Conservation (phyloP, 1,139 yeast species). For the Blastobotrys illinoisensis region DNA sequence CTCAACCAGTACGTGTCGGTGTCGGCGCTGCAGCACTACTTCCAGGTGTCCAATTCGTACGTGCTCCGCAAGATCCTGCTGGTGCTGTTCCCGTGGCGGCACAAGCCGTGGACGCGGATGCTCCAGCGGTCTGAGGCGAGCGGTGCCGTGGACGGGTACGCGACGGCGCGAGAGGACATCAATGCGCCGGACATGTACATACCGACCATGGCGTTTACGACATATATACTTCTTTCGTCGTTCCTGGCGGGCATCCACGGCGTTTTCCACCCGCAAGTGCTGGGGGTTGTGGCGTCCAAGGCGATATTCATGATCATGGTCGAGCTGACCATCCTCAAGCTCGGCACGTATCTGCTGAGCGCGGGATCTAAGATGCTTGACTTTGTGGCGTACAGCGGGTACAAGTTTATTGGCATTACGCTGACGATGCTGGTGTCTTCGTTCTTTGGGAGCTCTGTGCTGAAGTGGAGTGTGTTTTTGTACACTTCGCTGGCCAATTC, state of each 20-base stretch:
- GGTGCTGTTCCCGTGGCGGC: conserved; percentile 81
- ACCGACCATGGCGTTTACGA: conserved; percentile 69
- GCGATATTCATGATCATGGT: conserved; percentile 76
- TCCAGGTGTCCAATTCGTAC: conserved; percentile 85
- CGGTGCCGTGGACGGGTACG: conserved; percentile 45
- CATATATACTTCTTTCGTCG: conserved; percentile 83
- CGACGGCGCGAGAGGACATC: conserved; percentile 73
- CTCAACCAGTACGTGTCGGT: conserved; percentile 32
- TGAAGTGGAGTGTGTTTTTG: conserved; percentile 38
- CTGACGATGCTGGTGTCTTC: conserved; percentile 36
- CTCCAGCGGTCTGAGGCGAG: conserved; percentile 33
- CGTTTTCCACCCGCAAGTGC: conserved; percentile 85
- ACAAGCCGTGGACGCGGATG: conserved; percentile 52
- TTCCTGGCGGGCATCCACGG: conserved; percentile 83
- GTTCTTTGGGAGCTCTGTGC: conserved; percentile 40
- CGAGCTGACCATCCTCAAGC: conserved; percentile 58
- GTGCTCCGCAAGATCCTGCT: conserved; percentile 69
- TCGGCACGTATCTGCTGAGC: conserved; percentile 57
- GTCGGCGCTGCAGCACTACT: conserved; percentile 67
- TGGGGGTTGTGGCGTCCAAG: conserved; percentile 87
- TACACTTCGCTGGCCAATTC: conserved; percentile 39
- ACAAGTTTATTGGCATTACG: conserved; percentile 74
- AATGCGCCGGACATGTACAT: conserved; percentile 97
- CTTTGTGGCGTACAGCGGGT: conserved; percentile 84
- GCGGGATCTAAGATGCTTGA: conserved; percentile 67